Base-by-base conservation (phyloP, 1,139 yeast genomes). In the Wickerhamomyces sp. region DNA sequence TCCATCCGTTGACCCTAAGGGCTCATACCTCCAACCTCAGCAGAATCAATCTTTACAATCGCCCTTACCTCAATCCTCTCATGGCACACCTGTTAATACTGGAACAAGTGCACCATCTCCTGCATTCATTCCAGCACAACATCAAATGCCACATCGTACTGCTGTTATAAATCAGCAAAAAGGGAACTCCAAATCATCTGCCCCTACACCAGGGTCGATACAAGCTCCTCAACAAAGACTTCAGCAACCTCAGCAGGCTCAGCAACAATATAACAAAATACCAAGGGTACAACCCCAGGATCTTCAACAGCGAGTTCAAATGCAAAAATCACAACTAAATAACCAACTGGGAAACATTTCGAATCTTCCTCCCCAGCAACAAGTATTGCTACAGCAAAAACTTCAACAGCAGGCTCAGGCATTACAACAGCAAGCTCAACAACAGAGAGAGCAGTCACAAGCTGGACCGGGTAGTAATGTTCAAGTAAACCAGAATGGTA, bases 31-130 rank as follows among this genome's bases (percentile, higher is more conserved):
- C 33, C 27, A 36, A 25, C 41, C 33, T 14, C 37, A 37, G 27
- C 40, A 31, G 28, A 15, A 37, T 18, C 42, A 38, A 22, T 15
- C 50, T 20, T 28, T 49, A 18, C 47, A 52, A 36, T 45, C 57
- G 18, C 51, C 59, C 22, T 45, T 52, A 24, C 56, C 52, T 15
- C 58, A 51, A 25, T 47, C 54, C 5, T 38, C 47, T 13, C 39
- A 44, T 33, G 45, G 38, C n/a, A 51, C 49, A 3, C 52, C 54
- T 18, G 37, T 29, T 24, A 35, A 37, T 22, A 15, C 37, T 15
- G 45, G 41, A 2, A 21, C 40, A 9, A 20, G 42, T 27, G 49
- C 42, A 4, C 44, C 48, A 10, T 47, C 51, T 5, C 49, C 51
- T 5, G 48, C 46, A 3, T 24, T 41, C 15, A 13, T 21, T 1